Evolutionary conservation across 2,329 filamentous ascomycete species (phyloP).

Genomic region (Falciphora oryzae): DNA sequence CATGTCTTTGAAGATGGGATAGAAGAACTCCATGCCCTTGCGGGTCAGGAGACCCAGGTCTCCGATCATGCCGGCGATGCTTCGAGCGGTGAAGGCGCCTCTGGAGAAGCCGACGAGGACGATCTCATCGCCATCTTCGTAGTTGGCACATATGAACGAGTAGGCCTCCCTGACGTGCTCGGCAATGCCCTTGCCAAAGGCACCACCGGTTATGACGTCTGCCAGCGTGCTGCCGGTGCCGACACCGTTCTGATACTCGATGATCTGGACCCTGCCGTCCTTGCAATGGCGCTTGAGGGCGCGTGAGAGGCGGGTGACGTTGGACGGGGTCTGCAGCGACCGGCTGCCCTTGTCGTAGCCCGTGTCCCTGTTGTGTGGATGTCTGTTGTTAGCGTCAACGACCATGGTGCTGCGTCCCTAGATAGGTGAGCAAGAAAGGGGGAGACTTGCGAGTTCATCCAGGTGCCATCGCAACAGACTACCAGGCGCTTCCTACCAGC

Average conservation of each 20-base stretch:
- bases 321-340: slow-evolving; percentile 48
- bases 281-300: slow-evolving; percentile 45
- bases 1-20: slow-evolving; percentile 51
- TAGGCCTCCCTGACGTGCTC: slow-evolving; percentile 58
- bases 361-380: slow-evolving; percentile 30
- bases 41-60: slow-evolving; percentile 46
- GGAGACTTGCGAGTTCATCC: slow-evolving; percentile 39
- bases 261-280: slow-evolving; percentile 50
- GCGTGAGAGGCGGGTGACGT: slow-evolving; percentile 55
- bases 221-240: slow-evolving; percentile 45
- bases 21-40: slow-evolving; percentile 48
- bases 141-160: slow-evolving; percentile 56
- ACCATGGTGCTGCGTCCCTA: not conserved
- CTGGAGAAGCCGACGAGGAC: slow-evolving; percentile 47
- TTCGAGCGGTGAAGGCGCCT: slow-evolving; percentile 53
- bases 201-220: slow-evolving; percentile 47
- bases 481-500: slow-evolving; percentile 39
- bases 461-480: slow-evolving; percentile 48
- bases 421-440: not conserved
- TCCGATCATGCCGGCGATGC: slow-evolving; percentile 47
- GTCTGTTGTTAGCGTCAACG: slow-evolving; percentile 12
- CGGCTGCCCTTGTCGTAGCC: slow-evolving; percentile 37
- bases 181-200: slow-evolving; percentile 48
- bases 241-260: slow-evolving; percentile 57
- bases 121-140: slow-evolving; percentile 51